Conservation (phyloP, 2,329 filamentous ascomycete species). For the Sporothrix curviconia region DNA sequence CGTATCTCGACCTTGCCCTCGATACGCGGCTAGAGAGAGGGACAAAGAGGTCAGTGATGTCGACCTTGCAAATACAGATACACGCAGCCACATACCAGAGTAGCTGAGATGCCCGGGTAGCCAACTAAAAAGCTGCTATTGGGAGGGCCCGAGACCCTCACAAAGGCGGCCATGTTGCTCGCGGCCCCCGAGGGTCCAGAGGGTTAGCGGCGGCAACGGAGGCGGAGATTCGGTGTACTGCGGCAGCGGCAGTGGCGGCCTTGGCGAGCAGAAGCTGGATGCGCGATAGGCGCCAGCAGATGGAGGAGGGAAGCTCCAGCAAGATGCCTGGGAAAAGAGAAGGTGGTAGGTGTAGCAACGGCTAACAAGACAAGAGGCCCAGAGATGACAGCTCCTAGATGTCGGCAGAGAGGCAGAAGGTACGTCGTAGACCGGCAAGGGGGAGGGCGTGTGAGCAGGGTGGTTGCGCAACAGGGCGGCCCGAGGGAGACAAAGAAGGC, state of each 20-base stretch:
- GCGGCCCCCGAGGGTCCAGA: constrained; percentile 14
- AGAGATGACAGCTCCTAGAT: too few species aligned
- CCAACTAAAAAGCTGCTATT: constrained; percentile 96
- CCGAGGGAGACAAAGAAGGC: too few species aligned
- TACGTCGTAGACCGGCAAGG: not conserved
- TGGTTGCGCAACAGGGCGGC: too few species aligned
- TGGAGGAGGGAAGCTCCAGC: not conserved
- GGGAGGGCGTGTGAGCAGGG: too few species aligned
- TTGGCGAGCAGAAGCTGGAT: not conserved
- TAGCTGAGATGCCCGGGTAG: constrained; percentile 96
- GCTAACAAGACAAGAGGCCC: too few species aligned
- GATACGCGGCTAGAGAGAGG: constrained; percentile 80
- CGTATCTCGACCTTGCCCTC: constrained; percentile 97
- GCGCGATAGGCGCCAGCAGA: constrained; percentile 4
- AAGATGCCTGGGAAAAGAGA: too few species aligned
- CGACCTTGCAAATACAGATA: too few species aligned
- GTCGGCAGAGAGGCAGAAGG: not conserved
- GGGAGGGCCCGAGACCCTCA: constrained; percentile 93
- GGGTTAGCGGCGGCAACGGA: not conserved
- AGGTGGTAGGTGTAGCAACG: too few species aligned
- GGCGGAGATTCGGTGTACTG: not conserved
- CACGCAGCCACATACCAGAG: too few species aligned
- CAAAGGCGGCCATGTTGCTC: constrained; percentile 42
- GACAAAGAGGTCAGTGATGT: not conserved
- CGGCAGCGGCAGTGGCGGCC: not conserved